Evolutionary conservation across 805 yeast species (phyloP).

Genomic region (Candida vartiovaarae): DNA sequence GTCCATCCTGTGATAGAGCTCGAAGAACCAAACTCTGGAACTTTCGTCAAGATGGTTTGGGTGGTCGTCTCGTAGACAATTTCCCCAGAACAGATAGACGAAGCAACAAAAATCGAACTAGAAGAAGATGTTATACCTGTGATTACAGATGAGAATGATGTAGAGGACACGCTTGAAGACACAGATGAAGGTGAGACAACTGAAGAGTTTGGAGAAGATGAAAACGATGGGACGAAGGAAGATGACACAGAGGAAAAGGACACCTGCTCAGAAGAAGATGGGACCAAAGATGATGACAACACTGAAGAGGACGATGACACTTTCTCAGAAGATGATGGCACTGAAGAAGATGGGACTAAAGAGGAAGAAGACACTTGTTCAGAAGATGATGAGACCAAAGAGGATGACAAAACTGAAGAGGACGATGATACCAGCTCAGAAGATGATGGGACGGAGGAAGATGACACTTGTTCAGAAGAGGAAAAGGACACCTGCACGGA

Average conservation of each 20-base stretch:
- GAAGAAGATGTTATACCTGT: constrained; percentile 12
- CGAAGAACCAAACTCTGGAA: constrained; percentile 13
- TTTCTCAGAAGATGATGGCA: too few relatives aligned
- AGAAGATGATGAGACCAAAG: too few relatives aligned
- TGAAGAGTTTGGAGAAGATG: background rate
- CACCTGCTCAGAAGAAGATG: too few relatives aligned
- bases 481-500: background rate
- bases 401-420: too few relatives aligned
- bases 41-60: constrained; percentile 12
- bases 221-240: background rate
- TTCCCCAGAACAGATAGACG: background rate
- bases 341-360: too few relatives aligned
- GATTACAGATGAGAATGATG: background rate
- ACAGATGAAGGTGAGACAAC: background rate
- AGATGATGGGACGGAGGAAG: background rate
- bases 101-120: constrained; percentile 11
- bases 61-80: constrained; percentile 13
- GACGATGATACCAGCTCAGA: too few relatives aligned
- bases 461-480: background rate
- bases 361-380: too few relatives aligned
- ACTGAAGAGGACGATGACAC: too few relatives aligned
- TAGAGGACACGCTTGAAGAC: background rate
- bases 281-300: too few relatives aligned
- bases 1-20: constrained; percentile 21
- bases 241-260: background rate